phyloP scores from a whole-genome alignment of 2,329 filamentous ascomycete species.

The Alternaria tenuissima region DNA sequence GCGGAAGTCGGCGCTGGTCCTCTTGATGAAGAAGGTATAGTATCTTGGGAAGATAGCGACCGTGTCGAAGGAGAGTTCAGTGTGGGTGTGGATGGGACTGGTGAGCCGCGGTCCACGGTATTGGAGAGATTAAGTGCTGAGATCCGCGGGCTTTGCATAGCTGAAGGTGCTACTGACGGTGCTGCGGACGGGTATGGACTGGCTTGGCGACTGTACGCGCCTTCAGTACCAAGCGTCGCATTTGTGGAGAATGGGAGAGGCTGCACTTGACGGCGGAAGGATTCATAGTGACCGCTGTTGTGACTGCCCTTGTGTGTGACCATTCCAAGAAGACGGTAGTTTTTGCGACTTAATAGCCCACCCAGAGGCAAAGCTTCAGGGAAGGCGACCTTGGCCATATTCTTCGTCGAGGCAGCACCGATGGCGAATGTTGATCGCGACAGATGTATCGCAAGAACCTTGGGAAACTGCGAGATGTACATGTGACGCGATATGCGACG shows the following conservation, averaged over 20 bases:
- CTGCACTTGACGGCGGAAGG: slow-evolving; percentile 85
- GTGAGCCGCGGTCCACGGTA: slow-evolving; percentile 36
- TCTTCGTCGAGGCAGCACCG: slow-evolving; percentile 82
- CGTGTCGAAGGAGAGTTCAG: slow-evolving; percentile 42
- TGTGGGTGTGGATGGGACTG: slow-evolving; percentile 31
- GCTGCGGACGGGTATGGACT: slow-evolving; percentile 58
- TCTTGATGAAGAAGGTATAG: slow-evolving; percentile 29
- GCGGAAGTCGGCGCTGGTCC: slow-evolving; percentile 43
- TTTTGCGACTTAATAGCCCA: slow-evolving; percentile 76
- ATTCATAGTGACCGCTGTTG: slow-evolving; percentile 96
- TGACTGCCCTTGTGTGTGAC: slow-evolving; percentile 97
- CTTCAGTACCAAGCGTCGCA: slow-evolving; percentile 77
- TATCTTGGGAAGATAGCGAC: slow-evolving; percentile 48
- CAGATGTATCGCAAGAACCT: slow-evolving; percentile 88
- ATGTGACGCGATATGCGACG: slow-evolving; percentile 87
- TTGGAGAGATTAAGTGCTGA: slow-evolving; percentile 43
- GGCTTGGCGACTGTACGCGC: slow-evolving; percentile 71
- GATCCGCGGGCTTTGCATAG: slow-evolving; percentile 58
- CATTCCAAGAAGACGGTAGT: slow-evolving; percentile 84
- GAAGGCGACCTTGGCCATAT: slow-evolving; percentile 91
- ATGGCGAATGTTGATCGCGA: slow-evolving; percentile 91
- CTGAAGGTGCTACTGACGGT: slow-evolving; percentile 47
- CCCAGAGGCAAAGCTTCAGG: slow-evolving; percentile 87
- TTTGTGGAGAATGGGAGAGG: slow-evolving; percentile 83
- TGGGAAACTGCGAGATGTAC: slow-evolving; percentile 86